Percentiles rank a stretch among this genome's conserved stretches.
Evolutionary conservation across 441 rosid genomes (phyloP).

Genomic region (Lepidium campestre): DNA sequence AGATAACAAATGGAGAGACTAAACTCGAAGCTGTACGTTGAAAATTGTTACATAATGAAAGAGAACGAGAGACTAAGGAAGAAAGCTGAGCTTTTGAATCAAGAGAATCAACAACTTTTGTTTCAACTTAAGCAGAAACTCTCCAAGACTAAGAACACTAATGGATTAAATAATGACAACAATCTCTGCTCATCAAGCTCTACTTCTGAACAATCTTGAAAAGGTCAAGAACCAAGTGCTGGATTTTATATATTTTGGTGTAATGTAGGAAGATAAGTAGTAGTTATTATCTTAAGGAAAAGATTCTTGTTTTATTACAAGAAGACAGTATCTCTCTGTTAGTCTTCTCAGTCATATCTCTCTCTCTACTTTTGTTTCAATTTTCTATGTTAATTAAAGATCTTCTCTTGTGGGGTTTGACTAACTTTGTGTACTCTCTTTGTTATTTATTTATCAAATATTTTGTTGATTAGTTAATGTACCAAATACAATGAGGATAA

Average conservation of each 20-base stretch:
- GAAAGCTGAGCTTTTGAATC: slow-evolving; percentile 87
- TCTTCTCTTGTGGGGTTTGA: slow-evolving; percentile 22
- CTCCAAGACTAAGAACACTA: slow-evolving; percentile 36
- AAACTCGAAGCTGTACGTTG: slow-evolving; percentile 77
- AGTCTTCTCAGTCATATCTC: slow-evolving; percentile 22
- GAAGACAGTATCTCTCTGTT: slow-evolving; percentile 25
- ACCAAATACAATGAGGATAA: neutral
- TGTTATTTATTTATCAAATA: neutral
- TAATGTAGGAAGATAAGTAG: slow-evolving; percentile 18
- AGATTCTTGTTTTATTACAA: slow-evolving; percentile 20
- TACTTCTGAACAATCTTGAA: slow-evolving; percentile 20
- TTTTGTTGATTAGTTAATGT: neutral
- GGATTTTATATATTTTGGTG: slow-evolving; percentile 5
- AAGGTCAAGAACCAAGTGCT: neutral
- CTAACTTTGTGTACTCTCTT: slow-evolving; percentile 21
- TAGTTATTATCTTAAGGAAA: slow-evolving; percentile 1
- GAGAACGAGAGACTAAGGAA: slow-evolving; percentile 91
- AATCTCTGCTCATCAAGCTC: slow-evolving; percentile 21
- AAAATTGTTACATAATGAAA: slow-evolving; percentile 79
- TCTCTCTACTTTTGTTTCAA: slow-evolving; percentile 16
- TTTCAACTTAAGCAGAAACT: slow-evolving; percentile 75
- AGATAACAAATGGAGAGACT: slow-evolving; percentile 56
- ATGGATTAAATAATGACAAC: slow-evolving; percentile 28
- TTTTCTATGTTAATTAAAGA: slow-evolving; percentile 27
- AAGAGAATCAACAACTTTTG: slow-evolving; percentile 87